A percentile compares a stretch with the other conserved stretches of the same genome.
Conservation (phyloP, 129 eudicot species). For the Tanacetum coccineum region DNA sequence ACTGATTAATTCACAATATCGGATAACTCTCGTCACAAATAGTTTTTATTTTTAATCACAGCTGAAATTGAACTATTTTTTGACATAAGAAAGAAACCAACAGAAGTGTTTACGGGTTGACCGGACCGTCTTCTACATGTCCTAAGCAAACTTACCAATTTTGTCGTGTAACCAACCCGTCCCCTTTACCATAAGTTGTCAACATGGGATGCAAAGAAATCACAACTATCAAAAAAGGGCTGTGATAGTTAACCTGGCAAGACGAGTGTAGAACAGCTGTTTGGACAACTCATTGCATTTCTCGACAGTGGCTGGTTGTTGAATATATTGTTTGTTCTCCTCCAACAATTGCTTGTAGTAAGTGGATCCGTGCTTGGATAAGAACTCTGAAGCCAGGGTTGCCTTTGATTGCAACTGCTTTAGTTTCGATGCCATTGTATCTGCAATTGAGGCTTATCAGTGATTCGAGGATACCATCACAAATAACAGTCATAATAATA, state of each 20-base stretch:
- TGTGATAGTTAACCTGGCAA: slow-evolving; percentile 56
- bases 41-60: no score
- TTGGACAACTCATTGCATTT: slow-evolving; percentile 63
- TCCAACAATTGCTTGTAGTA: slow-evolving; percentile 80
- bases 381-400: slow-evolving; percentile 47
- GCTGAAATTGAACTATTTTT: no score
- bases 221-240: neutral
- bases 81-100: no score
- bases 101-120: neutral
- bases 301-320: slow-evolving; percentile 75
- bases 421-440: slow-evolving; percentile 58
- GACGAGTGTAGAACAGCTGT: slow-evolving; percentile 88
- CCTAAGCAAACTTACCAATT: no score
- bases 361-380: slow-evolving; percentile 60
- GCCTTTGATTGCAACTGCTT: slow-evolving; percentile 67
- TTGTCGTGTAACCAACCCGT: no score
- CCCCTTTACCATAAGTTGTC: no score
- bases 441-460: slow-evolving; percentile 19
- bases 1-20: no score
- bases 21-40: no score
- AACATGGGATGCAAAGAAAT: no score
- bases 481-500: slow-evolving; percentile 7
- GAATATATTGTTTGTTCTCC: slow-evolving; percentile 69
- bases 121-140: no score
- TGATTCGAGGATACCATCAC: neutral